phyloP scores from a whole-genome alignment of 148 eudicot genomes.

The Oxyria digyna region DNA sequence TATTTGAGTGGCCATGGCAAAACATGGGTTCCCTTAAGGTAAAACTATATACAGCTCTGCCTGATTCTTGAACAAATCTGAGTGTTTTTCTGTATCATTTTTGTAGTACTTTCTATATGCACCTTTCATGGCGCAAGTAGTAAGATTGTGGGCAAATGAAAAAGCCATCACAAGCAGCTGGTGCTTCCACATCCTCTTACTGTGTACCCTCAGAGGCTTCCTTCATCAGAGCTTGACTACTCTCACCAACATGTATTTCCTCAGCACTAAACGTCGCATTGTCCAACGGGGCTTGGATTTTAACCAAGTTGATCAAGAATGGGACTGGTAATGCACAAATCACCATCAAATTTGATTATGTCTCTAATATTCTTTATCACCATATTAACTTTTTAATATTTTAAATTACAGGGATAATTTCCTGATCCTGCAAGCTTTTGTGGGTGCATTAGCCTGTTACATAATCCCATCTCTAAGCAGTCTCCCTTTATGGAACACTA shows the following conservation, averaged over 20 bases:
- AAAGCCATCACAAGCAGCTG: conserved; percentile 27
- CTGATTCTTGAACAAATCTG: not conserved
- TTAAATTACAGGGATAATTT: conserved; percentile 78
- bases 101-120: conserved; percentile 55
- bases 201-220: conserved; percentile 32
- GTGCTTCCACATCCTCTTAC: conserved; percentile 50
- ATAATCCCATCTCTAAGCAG: conserved; percentile 27
- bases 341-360: no score
- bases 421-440: conserved; percentile 49
- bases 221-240: conserved; percentile 46
- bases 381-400: no score
- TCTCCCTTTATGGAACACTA: conserved; percentile 36
- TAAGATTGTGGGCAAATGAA: conserved; percentile 33
- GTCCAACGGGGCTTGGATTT: conserved; percentile 49
- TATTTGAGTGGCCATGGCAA: no score
- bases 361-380: no score
- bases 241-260: conserved; percentile 49
- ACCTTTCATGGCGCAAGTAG: conserved; percentile 45
- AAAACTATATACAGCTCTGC: not conserved
- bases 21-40: conserved; percentile 39
- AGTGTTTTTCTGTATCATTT: not conserved
- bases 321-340: conserved; percentile 54
- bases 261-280: conserved; percentile 45
- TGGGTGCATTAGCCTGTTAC: conserved; percentile 26
- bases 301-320: conserved; percentile 70